A percentile compares a stretch with the other conserved stretches of the same genome.
phyloP scores from a whole-genome alignment of 2,329 filamentous ascomycete genomes.

The Hymenoscyphus linearis region DNA sequence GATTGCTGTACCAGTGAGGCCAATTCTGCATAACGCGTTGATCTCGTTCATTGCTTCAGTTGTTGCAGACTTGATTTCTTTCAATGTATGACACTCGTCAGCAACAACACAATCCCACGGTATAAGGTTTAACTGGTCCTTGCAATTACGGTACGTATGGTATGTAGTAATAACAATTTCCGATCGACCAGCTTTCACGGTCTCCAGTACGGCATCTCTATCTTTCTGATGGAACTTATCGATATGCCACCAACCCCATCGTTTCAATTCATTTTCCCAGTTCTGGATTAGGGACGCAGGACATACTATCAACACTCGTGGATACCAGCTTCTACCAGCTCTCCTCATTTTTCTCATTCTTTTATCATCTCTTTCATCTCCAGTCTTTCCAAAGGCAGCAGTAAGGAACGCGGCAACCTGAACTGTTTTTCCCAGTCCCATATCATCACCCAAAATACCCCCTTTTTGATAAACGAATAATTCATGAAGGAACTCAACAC shows the following conservation, averaged over 20 bases:
- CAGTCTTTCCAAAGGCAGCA: slow-evolving; percentile 89
- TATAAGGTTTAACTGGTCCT: slow-evolving; percentile 70
- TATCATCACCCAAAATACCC: slow-evolving; percentile 85
- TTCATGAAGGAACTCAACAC: slow-evolving; percentile 78
- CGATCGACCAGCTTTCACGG: slow-evolving; percentile 68
- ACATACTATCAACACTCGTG: slow-evolving; percentile 77
- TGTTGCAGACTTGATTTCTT: slow-evolving; percentile 70
- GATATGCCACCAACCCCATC: slow-evolving; percentile 95
- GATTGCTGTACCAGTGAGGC: slow-evolving; percentile 90
- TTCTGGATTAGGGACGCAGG: slow-evolving; percentile 85
- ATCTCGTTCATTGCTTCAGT: slow-evolving; percentile 85
- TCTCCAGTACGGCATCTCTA: slow-evolving; percentile 65
- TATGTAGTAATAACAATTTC: slow-evolving; percentile 97
- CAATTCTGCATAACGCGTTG: slow-evolving; percentile 88
- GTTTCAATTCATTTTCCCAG: slow-evolving; percentile 78
- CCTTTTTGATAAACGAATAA: slow-evolving; percentile 89
- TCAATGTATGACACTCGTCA: slow-evolving; percentile 89
- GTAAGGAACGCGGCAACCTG: slow-evolving; percentile 92
- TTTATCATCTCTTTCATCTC: slow-evolving; percentile 77
- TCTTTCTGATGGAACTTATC: slow-evolving; percentile 71
- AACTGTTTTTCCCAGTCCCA: slow-evolving; percentile 95
- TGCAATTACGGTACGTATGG: slow-evolving; percentile 76
- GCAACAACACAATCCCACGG: slow-evolving; percentile 92
- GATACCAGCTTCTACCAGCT: slow-evolving; percentile 64
- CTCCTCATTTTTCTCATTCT: slow-evolving; percentile 82